A percentile compares a stretch with the other conserved stretches of the same genome.
These are phyloP conservation scores for Raffaelea arxii DNA, from an alignment of 2,329 filamentous ascomycete species.

Conservation along the genomic window DNA sequence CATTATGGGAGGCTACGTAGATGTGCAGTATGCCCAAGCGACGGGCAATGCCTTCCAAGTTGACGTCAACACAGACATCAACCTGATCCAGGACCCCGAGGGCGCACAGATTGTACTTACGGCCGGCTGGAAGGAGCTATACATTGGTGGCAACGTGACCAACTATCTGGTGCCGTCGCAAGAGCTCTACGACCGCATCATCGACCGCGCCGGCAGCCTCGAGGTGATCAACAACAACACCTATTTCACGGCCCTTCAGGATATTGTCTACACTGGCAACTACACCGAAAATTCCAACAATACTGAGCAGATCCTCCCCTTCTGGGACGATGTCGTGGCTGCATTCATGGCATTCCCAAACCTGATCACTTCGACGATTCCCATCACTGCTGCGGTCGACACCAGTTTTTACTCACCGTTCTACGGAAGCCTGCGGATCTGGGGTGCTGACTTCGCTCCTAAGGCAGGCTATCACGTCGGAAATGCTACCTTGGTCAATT, in stretches of 20 bases:
- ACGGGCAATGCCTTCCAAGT: constrained; percentile 4
- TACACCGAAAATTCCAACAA: constrained; percentile 1
- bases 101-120: constrained; percentile 6
- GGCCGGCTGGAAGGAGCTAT: constrained; percentile 7
- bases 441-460: constrained; percentile 6
- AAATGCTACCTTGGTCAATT: constrained; percentile 3
- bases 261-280: constrained; percentile 6
- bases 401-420: constrained; percentile 8
- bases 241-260: constrained; percentile 4
- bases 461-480: constrained; percentile 2
- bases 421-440: constrained; percentile 5
- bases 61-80: constrained; percentile 9
- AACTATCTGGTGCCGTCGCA: constrained; percentile 8
- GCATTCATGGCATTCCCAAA: constrained; percentile 6
- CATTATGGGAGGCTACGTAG: constrained; percentile 8
- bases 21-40: constrained; percentile 2
- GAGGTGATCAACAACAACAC: constrained; percentile 7
- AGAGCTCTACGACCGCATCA: constrained; percentile 6
- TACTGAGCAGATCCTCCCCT: constrained; percentile 4
- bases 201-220: constrained; percentile 2
- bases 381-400: constrained; percentile 3
- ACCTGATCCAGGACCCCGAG: constrained; percentile 8
- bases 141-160: constrained; percentile 8
- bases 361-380: background rate
- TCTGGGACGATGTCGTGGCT: constrained; percentile 8